Base-by-base conservation (phyloP, 2,329 filamentous ascomycete species). In the Colletotrichum sp. region DNA sequence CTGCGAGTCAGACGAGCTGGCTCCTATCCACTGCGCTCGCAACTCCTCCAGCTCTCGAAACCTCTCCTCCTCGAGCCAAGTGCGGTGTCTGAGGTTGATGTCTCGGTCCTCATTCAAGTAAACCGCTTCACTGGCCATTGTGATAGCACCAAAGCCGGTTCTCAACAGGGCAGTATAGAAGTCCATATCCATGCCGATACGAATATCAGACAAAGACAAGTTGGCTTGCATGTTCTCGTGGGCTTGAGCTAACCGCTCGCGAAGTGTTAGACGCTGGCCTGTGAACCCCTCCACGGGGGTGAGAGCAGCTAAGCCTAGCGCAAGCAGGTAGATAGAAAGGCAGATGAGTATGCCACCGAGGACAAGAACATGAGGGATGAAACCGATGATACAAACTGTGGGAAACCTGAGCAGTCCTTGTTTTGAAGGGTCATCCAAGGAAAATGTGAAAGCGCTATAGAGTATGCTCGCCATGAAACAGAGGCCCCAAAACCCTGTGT, bases 171-270 rank as follows among this genome's bases (percentile, higher is more conserved):
- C 94, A 0, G 96, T 98, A 83, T 98, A 99, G 82, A 98, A 98
- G 82, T 99, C 97, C 88, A 98, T 97, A 71, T 95, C 93, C 87
- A 94, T 93, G 58, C 93, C 95, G 70, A 98, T 91, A 15, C 93
- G 92, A 48, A 98, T 91, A 52, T 94, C 93, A 2, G 94, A 94
- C 26, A 98, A 89, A 15, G 97, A 96, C 5, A 96, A 92, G 75
- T 97, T 97, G 3, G 96, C 96, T 84, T 98, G 96, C 89, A 98
- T 94, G 79, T 98, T 98, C 65, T 91, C 91, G 81, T 97, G 95
- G 0, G 96, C 96, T 66, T 91, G 88, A 2, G 85, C 82, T 30
- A 98, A 87, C 62, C 95, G 90, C 80, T 95, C 91, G 48, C 84
- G 82, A 71, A 92, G 88, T 3, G 84, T 86, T 70, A 87, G 79